phyloP scores from a whole-genome alignment of 495 filamentous ascomycete genomes.

The Astrocystis sublimbata region DNA sequence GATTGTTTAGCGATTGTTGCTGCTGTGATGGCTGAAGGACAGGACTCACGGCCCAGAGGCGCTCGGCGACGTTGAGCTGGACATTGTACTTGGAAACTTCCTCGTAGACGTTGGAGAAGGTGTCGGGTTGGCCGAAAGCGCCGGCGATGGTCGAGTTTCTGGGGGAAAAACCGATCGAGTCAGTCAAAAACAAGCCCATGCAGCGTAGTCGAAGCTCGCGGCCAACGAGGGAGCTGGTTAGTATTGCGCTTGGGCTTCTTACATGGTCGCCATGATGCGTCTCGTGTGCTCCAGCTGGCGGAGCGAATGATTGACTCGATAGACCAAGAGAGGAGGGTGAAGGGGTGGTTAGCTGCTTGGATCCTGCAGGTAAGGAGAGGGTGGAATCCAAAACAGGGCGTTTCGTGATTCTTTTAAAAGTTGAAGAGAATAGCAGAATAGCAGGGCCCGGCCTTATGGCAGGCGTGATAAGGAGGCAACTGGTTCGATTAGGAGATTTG shows the following conservation, averaged over 20 bases:
- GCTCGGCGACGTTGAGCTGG: slow-evolving; percentile 79
- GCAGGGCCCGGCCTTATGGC: too few species aligned
- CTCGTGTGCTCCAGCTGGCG: background rate
- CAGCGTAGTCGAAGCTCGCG: background rate
- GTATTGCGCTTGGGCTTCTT: slow-evolving; percentile 23
- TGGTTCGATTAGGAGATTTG: slow-evolving; percentile 28
- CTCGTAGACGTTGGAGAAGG: slow-evolving; percentile 81
- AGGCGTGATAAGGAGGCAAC: slow-evolving; percentile 29
- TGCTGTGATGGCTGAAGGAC: background rate
- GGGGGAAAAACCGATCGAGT: slow-evolving; percentile 14
- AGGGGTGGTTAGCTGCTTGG: slow-evolving; percentile 6
- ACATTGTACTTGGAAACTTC: slow-evolving; percentile 86
- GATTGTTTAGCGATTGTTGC: slow-evolving; percentile 22
- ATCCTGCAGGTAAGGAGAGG: slow-evolving; percentile 16
- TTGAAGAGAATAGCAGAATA: slow-evolving; percentile 22
- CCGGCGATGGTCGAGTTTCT: slow-evolving; percentile 61
- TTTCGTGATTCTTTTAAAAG: slow-evolving; percentile 24
- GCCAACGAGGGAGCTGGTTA: background rate
- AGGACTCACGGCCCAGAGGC: slow-evolving; percentile 78
- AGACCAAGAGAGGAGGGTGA: background rate
- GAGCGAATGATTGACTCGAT: background rate
- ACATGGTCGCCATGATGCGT: slow-evolving; percentile 45
- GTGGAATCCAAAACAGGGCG: slow-evolving; percentile 3
- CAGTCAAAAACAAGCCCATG: slow-evolving; percentile 18
- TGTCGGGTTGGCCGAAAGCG: slow-evolving; percentile 52